A percentile compares a stretch with the other conserved stretches of the same genome.
These are phyloP conservation scores for Knoxia roxburghii DNA, from an alignment of 257 asterid species.

Conservation along the genomic window DNA sequence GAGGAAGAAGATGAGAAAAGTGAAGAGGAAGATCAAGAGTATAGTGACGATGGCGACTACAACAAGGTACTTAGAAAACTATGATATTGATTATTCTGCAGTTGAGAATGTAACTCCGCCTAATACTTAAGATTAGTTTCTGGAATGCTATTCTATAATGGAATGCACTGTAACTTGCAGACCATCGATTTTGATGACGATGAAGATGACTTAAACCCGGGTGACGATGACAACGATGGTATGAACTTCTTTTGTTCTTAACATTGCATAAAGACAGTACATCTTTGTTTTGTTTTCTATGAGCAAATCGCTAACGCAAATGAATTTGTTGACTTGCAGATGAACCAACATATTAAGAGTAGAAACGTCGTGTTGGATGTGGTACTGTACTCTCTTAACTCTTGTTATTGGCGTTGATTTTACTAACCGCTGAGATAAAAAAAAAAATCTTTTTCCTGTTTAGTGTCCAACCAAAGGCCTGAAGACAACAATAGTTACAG, in stretches of 20 bases:
- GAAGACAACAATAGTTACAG: not conserved
- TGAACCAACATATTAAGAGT: slow-evolving; percentile 12
- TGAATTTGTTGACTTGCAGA: slow-evolving; percentile 13
- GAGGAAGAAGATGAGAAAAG: slow-evolving; percentile 45
- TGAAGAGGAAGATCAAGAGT: slow-evolving; percentile 55
- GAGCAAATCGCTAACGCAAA: not conserved
- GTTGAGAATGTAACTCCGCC: not conserved
- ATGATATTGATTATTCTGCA: not conserved
- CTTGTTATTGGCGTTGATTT: not conserved
- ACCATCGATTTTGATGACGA: slow-evolving; percentile 60
- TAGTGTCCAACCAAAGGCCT: not conserved
- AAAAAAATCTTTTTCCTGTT: too few relatives aligned
- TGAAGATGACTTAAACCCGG: slow-evolving; percentile 65
- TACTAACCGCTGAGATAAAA: too few relatives aligned
- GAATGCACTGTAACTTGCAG: slow-evolving; percentile 35
- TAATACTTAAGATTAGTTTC: too few relatives aligned
- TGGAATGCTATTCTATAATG: too few relatives aligned
- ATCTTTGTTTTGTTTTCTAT: not conserved
- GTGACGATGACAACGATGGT: slow-evolving; percentile 50
- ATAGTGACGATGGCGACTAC: slow-evolving; percentile 61
- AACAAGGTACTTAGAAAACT: slow-evolving; percentile 36
- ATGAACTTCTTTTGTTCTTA: slow-evolving; percentile 4
- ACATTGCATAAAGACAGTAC: not conserved
- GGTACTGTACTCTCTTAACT: not conserved
- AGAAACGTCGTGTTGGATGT: not conserved